These are phyloP conservation scores for Fomitopsis schrenkii DNA, from an alignment of 1,284 basidiomycete genomes.

Conservation along the genomic window DNA sequence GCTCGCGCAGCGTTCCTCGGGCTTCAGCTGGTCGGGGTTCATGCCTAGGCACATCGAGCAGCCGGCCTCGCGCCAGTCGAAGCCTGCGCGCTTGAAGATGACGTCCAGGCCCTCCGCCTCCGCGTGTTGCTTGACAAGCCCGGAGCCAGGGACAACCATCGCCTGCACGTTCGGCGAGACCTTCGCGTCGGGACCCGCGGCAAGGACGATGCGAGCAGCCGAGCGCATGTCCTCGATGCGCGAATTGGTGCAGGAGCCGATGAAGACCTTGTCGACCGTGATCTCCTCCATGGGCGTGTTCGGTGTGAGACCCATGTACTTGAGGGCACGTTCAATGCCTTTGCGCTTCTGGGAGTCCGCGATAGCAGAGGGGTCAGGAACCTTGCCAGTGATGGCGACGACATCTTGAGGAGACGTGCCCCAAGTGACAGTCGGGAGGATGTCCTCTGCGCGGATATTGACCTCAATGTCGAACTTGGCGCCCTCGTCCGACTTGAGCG, in stretches of 20 bases:
- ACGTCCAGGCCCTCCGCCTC: constrained; percentile 91
- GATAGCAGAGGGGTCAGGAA: constrained; percentile 79
- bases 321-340: constrained; percentile 78
- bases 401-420: constrained; percentile 95
- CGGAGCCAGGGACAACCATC: constrained; percentile 96
- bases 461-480: constrained; percentile 91
- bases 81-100: constrained; percentile 92
- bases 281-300: constrained; percentile 86
- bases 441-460: constrained; percentile 83
- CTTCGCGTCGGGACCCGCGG: constrained; percentile 73
- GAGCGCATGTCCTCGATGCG: constrained; percentile 95
- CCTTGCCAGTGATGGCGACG: constrained; percentile 80
- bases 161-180: constrained; percentile 81
- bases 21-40: constrained; percentile 93
- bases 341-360: constrained; percentile 63
- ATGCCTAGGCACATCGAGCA: constrained; percentile 99
- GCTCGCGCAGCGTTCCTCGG: constrained; percentile 91
- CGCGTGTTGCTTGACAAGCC: constrained; percentile 91
- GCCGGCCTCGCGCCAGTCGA: constrained; percentile 97
- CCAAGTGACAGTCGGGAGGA: constrained; percentile 95
- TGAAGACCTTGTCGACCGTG: constrained; percentile 90
- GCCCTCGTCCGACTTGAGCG: constrained; percentile 81
- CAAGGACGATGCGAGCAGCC: constrained; percentile 79
- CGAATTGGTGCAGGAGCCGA: constrained; percentile 96
- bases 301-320: constrained; percentile 89